These are phyloP conservation scores for Xylaria curta DNA, from an alignment of 495 filamentous ascomycete genomes.

Conservation along the genomic window DNA sequence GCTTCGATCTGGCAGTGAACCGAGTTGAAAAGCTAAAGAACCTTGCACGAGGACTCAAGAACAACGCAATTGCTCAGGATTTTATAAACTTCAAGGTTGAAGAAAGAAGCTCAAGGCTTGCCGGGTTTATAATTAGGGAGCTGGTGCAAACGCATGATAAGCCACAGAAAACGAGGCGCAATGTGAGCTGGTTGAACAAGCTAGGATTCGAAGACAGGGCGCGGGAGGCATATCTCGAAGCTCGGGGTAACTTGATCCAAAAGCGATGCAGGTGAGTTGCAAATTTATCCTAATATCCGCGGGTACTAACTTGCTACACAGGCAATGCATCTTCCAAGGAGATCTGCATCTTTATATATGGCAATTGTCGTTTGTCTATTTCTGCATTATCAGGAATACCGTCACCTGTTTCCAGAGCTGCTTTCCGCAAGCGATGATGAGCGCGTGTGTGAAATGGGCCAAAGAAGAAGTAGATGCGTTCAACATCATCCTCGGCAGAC, in stretches of 20 bases:
- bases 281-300: background rate
- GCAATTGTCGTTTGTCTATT: constrained; percentile 95
- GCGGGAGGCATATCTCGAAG: constrained; percentile 82
- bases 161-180: constrained; percentile 68
- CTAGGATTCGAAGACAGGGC: constrained; percentile 91
- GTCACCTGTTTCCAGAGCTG: constrained; percentile 86
- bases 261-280: constrained; percentile 76
- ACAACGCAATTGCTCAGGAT: constrained; percentile 83
- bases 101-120: constrained; percentile 81
- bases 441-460: constrained; percentile 94
- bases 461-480: constrained; percentile 91
- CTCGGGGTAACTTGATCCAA: constrained; percentile 74
- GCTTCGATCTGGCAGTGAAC: constrained; percentile 82
- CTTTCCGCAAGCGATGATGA: constrained; percentile 85
- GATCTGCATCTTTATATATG: constrained; percentile 91
- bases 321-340: constrained; percentile 92
- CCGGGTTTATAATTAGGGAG: constrained; percentile 72
- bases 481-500: constrained; percentile 79
- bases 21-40: constrained; percentile 82
- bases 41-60: constrained; percentile 78
- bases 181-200: constrained; percentile 81
- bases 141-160: constrained; percentile 76
- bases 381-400: constrained; percentile 90
- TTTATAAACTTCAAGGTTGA: constrained; percentile 89
- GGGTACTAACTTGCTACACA: constrained; percentile 49